A percentile compares a stretch with the other conserved stretches of the same genome.
Conservation (phyloP, 2,329 filamentous ascomycete species). For the Orbilia javanica region DNA sequence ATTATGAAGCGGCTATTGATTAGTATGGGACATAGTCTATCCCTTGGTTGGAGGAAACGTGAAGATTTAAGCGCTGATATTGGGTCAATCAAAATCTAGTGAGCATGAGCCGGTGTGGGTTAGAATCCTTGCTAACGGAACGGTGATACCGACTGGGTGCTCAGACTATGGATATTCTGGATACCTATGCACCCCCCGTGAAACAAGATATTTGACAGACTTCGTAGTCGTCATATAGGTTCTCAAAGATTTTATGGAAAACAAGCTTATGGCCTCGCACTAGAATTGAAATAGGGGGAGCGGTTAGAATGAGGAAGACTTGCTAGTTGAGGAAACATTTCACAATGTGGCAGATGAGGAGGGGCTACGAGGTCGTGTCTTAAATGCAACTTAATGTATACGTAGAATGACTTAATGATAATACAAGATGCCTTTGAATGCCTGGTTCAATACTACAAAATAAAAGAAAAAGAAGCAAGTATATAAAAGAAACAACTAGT, state of each 20-base stretch:
- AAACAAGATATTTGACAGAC: conserved; percentile 44
- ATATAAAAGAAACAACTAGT: not conserved
- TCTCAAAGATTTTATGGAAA: not conserved
- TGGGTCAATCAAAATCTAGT: not conserved
- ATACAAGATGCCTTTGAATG: conserved; percentile 3
- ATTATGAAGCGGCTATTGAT: conserved; percentile 3
- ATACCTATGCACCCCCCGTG: conserved; percentile 47
- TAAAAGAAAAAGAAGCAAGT: no score
- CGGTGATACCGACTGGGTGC: conserved; percentile 38
- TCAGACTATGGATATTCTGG: conserved; percentile 36
- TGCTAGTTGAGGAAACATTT: not conserved
- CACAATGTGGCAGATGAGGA: not conserved
- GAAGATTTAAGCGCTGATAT: not conserved
- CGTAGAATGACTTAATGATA: conserved; percentile 14
- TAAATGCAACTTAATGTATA: not conserved
- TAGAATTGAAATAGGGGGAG: not conserved
- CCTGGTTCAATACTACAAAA: not conserved
- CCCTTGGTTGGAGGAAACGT: not conserved
- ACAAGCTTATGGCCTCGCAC: no score
- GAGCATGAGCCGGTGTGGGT: conserved; percentile 22
- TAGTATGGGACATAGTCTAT: conserved; percentile 11
- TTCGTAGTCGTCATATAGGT: conserved; percentile 29
- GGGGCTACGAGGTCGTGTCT: not conserved
- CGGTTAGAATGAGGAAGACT: not conserved
- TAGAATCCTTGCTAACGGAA: conserved; percentile 40